These are phyloP conservation scores for Gamsiella multidivaricata DNA, from an alignment of 192 early-diverging fungal species.

Conservation along the genomic window DNA sequence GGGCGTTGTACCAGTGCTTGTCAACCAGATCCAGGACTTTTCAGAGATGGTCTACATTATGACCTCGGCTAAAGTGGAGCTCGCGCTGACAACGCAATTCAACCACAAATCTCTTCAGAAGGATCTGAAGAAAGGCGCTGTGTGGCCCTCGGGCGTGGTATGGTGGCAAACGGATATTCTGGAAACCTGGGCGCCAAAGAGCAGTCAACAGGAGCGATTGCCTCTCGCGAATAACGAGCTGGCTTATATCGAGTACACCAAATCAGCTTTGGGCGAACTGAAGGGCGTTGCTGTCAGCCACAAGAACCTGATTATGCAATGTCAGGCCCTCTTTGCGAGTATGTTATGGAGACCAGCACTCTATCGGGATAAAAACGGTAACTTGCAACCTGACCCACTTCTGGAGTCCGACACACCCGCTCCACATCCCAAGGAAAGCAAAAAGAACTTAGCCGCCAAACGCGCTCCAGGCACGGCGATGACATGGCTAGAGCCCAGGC, in stretches of 20 bases:
- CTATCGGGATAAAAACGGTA: constrained; percentile 30
- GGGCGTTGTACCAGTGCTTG: constrained; percentile 81
- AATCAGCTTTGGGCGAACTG: constrained; percentile 78
- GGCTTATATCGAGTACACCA: constrained; percentile 87
- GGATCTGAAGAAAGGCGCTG: constrained; percentile 67
- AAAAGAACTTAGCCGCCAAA: not conserved
- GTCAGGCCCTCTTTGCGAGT: constrained; percentile 39
- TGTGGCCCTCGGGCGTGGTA: constrained; percentile 70
- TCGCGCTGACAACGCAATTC: constrained; percentile 80
- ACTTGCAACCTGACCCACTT: constrained; percentile 28
- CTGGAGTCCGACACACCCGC: constrained; percentile 13
- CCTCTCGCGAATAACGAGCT: constrained; percentile 61
- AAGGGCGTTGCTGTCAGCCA: constrained; percentile 83
- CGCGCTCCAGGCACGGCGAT: constrained; percentile 62
- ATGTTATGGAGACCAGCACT: constrained; percentile 37
- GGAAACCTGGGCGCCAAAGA: constrained; percentile 67
- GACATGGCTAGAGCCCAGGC: constrained; percentile 77
- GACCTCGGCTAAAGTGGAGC: constrained; percentile 66
- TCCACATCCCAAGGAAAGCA: constrained; percentile 9
- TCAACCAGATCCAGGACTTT: constrained; percentile 81
- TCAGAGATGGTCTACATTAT: constrained; percentile 80
- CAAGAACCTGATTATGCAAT: constrained; percentile 74
- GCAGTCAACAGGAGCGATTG: constrained; percentile 57
- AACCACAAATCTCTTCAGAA: constrained; percentile 75
- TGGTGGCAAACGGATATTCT: constrained; percentile 85